Percentiles rank a stretch among this genome's conserved stretches.
Conservation (phyloP, 2,329 filamentous ascomycete genomes). For the Herpotrichia juniperi region DNA sequence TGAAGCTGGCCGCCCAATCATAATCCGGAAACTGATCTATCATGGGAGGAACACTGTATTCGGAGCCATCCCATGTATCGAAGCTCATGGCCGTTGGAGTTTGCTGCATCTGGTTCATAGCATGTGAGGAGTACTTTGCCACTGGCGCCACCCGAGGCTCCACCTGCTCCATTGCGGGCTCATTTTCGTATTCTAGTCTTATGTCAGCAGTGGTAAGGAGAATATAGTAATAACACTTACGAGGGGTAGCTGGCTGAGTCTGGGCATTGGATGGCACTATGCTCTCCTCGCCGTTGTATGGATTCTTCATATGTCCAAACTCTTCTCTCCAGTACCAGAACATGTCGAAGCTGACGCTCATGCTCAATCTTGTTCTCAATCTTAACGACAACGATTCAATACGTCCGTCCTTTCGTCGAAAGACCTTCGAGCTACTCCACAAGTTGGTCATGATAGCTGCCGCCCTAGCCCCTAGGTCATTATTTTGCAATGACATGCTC, state of each 20-base stretch:
- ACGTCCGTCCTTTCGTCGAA: constrained; percentile 38
- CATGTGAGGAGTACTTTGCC: neutral
- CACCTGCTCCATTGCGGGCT: neutral
- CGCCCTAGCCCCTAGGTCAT: constrained; percentile 36
- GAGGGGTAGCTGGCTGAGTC: constrained; percentile 32
- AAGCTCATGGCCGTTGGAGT: constrained; percentile 28
- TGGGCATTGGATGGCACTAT: constrained; percentile 22
- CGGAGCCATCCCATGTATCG: constrained; percentile 33
- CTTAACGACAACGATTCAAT: constrained; percentile 39
- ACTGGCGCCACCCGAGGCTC: neutral
- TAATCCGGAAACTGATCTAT: constrained; percentile 46
- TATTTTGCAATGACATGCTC: constrained; percentile 38
- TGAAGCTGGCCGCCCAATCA: constrained; percentile 45
- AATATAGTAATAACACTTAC: constrained; percentile 21
- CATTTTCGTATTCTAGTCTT: constrained; percentile 9
- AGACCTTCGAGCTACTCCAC: constrained; percentile 41
- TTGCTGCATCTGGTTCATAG: constrained; percentile 12
- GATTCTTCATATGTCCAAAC: constrained; percentile 44
- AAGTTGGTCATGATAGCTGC: constrained; percentile 42
- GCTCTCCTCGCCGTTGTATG: constrained; percentile 41
- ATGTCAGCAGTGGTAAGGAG: neutral
- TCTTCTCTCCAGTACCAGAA: constrained; percentile 49
- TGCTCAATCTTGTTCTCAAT: constrained; percentile 40
- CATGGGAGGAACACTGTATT: constrained; percentile 36
- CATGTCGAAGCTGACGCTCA: constrained; percentile 48